Evolutionary conservation across 495 filamentous ascomycete genomes (phyloP).

Genomic region (Lepraria neglecta): DNA sequence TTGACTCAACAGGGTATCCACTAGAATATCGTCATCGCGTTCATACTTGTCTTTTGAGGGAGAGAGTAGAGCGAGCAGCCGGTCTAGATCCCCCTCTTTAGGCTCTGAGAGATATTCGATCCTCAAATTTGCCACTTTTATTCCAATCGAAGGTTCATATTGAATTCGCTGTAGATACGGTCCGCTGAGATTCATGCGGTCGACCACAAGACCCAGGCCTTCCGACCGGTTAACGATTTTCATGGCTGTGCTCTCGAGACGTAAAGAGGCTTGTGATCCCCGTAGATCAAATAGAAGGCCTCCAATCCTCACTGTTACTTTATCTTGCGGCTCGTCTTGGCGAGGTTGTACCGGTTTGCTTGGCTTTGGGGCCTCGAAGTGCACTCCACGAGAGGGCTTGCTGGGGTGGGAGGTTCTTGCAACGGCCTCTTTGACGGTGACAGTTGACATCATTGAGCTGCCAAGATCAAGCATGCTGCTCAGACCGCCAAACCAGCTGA

Average conservation of each 20-base stretch:
- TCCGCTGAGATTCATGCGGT: constrained; percentile 65
- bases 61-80: constrained; percentile 76
- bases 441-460: constrained; percentile 71
- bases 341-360: constrained; percentile 26
- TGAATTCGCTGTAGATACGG: constrained; percentile 49
- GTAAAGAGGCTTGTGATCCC: constrained; percentile 70
- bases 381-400: constrained; percentile 55
- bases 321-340: constrained; percentile 43
- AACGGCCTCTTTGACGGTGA: constrained; percentile 44
- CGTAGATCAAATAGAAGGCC: constrained; percentile 65
- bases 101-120: constrained; percentile 70
- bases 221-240: constrained; percentile 70
- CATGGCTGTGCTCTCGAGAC: constrained; percentile 67
- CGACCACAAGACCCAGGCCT: constrained; percentile 62
- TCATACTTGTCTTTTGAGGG: constrained; percentile 91
- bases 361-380: constrained; percentile 54
- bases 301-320: constrained; percentile 69
- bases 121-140: constrained; percentile 56
- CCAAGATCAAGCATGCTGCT: constrained; percentile 87
- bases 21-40: constrained; percentile 85
- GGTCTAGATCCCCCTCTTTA: constrained; percentile 71
- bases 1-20: constrained; percentile 88
- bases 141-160: constrained; percentile 46
- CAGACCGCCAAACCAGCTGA: constrained; percentile 84
- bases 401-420: constrained; percentile 29